Conservation (phyloP, 2,329 filamentous ascomycete species). For the Penicillium sclerotigenum region DNA sequence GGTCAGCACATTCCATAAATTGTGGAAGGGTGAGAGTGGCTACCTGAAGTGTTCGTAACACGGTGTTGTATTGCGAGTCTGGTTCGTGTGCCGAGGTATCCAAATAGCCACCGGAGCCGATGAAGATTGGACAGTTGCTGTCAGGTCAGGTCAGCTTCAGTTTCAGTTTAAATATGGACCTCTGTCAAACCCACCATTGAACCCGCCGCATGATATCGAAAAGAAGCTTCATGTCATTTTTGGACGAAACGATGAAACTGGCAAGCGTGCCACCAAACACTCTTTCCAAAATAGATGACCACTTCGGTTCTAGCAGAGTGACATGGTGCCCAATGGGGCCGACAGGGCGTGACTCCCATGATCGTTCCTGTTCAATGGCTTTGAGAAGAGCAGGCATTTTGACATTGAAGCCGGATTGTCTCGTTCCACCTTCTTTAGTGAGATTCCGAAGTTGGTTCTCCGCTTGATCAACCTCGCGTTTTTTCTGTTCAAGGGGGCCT, state of each 20-base stretch:
- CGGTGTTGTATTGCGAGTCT: slow-evolving; percentile 67
- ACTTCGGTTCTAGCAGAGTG: slow-evolving; percentile 71
- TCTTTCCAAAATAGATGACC: slow-evolving; percentile 78
- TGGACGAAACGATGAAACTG: slow-evolving; percentile 77
- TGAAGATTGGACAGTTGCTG: slow-evolving; percentile 58
- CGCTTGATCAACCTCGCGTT: slow-evolving; percentile 53
- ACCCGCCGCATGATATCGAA: slow-evolving; percentile 61
- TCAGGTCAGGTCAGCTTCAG: slow-evolving; percentile 26
- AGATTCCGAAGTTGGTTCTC: slow-evolving; percentile 54
- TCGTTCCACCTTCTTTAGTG: slow-evolving; percentile 56
- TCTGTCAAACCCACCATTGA: slow-evolving; percentile 46
- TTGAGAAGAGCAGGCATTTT: slow-evolving; percentile 63
- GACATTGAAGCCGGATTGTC: slow-evolving; percentile 62
- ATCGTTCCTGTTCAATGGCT: slow-evolving; percentile 65
- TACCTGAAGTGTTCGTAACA: slow-evolving; percentile 69
- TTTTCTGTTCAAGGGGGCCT: slow-evolving; percentile 44
- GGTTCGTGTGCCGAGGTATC: slow-evolving; percentile 70
- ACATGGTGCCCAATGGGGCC: slow-evolving; percentile 81
- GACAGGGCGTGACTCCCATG: slow-evolving; percentile 70
- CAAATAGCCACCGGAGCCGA: slow-evolving; percentile 56
- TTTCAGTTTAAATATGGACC: too few species aligned
- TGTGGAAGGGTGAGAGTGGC: neutral
- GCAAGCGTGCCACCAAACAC: slow-evolving; percentile 67
- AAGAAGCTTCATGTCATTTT: slow-evolving; percentile 69
- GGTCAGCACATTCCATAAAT: slow-evolving; percentile 16